Base-by-base conservation (phyloP, 2,329 filamentous ascomycete genomes). In the Aotearoamyces nothofagi region DNA sequence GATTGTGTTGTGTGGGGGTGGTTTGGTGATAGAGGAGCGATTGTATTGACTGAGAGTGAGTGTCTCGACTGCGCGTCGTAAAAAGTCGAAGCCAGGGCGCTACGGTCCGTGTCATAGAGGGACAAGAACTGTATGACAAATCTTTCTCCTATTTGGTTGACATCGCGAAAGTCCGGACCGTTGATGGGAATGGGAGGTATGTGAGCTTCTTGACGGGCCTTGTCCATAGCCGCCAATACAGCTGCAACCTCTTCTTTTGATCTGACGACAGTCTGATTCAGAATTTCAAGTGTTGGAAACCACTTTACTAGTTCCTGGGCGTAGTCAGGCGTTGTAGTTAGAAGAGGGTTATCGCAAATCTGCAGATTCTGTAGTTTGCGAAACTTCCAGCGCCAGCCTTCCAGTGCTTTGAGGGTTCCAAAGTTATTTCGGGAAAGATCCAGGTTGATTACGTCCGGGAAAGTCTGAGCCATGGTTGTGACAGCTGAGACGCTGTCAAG, bases 401-500 rank as follows among this genome's bases (percentile, higher is more conserved):
- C 66, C 26, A 98, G 53, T 7, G 69, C 66, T 32, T 72, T 68
- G 28, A 83, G 53, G 29, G 68, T 70, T 33, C 65, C 61, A 42
- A 98, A 70, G 22, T 74, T 69, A 54, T 96, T 96, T 47, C 76
- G 70, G 31, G 82, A 90, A 15, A 96, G 66, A 41, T 94, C 87
- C 9, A 98, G 69, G 40, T 93, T 86, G 49, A 82, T 76, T 34
- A 96, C 61, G 36, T 86, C 78, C 1, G 86, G 83, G 31, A 96
- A 80, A 0, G 80, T 83, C 29, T 71, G 67, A 7, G 82, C 73
- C 2, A 96, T 63, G 1, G 72, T 64, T 29, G 77, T 81, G 28
- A 96, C 77, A 30, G 77, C 66, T 12, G 60, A 51, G 20, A 93
- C 68, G 37, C 79, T 75, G 28, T 69, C 60, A 25, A 96, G 72